Conservation (phyloP, 139 green algal species). For the Volvox reticuliferus region DNA sequence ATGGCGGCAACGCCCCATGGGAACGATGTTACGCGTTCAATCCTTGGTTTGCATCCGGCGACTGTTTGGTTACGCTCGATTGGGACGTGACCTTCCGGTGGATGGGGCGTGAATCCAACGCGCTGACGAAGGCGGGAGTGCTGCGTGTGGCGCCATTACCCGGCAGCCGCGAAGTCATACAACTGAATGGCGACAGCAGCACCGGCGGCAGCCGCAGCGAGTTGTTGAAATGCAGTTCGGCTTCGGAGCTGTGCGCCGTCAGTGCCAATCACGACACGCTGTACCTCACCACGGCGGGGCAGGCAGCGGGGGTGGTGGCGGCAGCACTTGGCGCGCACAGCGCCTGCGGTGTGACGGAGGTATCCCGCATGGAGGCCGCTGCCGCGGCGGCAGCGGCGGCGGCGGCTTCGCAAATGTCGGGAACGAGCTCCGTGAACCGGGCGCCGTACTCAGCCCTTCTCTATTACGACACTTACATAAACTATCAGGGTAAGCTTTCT, state of each 20-base stretch:
- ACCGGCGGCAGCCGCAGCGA: not conserved
- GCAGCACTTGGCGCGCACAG: not conserved
- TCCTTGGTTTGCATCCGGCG: not conserved
- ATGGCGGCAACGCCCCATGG: not conserved
- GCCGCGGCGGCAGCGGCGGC: not conserved
- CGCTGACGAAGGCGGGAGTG: not conserved
- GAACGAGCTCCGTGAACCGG: not conserved
- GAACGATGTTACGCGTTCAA: not conserved
- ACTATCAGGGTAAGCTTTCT: not conserved
- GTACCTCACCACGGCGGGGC: not conserved
- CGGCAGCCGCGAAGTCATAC: not conserved
- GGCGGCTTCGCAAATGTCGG: not conserved
- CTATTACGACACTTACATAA: not conserved
- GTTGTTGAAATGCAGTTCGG: not conserved
- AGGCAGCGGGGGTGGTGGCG: not conserved
- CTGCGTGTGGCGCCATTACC: slow-evolving; percentile 23
- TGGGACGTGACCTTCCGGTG: not conserved
- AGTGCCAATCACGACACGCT: slow-evolving; percentile 27
- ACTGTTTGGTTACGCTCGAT: slow-evolving; percentile 19
- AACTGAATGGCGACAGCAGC: not conserved
- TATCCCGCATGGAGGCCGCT: slow-evolving; percentile 10
- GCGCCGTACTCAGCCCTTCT: slow-evolving; percentile 17
- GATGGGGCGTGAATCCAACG: not conserved
- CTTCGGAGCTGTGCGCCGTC: not conserved
- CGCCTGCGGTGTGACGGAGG: not conserved